These are phyloP conservation scores for Corymbia citriodora DNA, from an alignment of 441 rosid species.

Conservation along the genomic window DNA sequence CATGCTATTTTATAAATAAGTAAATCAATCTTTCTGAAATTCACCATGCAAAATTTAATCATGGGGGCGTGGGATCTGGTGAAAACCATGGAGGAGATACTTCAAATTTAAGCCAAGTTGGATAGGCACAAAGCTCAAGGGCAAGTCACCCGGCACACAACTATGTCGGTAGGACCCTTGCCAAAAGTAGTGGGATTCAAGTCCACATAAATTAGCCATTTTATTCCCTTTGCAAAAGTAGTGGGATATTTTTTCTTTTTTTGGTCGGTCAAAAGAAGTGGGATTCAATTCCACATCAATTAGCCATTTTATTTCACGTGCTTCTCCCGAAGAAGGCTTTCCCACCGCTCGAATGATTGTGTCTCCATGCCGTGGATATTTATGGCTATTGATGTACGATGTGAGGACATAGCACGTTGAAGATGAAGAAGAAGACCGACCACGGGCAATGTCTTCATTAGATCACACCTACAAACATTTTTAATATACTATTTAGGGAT, in stretches of 20 bases:
- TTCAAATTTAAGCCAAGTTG: not conserved
- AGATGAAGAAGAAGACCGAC: not conserved
- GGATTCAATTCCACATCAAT: no score
- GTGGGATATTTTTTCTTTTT: no score
- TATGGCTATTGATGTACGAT: not conserved
- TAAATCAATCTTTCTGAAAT: not conserved
- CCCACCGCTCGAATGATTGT: not conserved
- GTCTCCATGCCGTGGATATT: not conserved
- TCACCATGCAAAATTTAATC: not conserved
- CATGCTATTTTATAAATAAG: not conserved
- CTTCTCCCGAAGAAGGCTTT: not conserved
- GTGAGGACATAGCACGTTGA: not conserved
- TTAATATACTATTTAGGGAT: no score
- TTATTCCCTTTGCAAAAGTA: no score
- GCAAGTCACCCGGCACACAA: not conserved
- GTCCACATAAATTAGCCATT: not conserved
- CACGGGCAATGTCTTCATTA: not conserved
- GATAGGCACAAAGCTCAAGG: not conserved
- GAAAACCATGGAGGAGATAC: not conserved
- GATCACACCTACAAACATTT: not conserved
- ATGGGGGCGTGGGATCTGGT: not conserved
- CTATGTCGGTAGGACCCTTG: not conserved
- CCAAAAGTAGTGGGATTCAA: not conserved
- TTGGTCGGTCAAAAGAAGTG: no score
- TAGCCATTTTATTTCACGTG: not conserved